A percentile compares a stretch with the other conserved stretches of the same genome.
Evolutionary conservation across 345 rosid genomes (phyloP).

Genomic region (Ricinus communis): DNA sequence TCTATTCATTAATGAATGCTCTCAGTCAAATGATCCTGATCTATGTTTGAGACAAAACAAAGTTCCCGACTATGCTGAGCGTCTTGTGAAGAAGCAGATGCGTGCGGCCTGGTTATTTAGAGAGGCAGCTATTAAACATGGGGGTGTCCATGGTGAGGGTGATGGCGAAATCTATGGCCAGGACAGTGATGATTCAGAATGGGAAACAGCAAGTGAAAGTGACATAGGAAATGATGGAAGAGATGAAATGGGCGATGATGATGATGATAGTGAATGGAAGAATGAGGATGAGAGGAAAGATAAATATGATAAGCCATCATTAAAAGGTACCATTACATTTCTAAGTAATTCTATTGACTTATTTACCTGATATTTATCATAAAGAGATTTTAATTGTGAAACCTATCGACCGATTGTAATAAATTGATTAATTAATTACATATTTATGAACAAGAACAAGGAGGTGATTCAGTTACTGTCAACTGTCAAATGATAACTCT

Average conservation of each 20-base stretch:
- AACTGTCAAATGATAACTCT: not conserved
- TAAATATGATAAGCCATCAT: slow-evolving; percentile 25
- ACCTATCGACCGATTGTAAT: not conserved
- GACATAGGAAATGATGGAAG: slow-evolving; percentile 87
- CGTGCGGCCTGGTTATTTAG: slow-evolving; percentile 96
- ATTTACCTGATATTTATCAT: not conserved
- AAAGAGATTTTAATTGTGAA: not conserved
- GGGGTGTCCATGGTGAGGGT: slow-evolving; percentile 76
- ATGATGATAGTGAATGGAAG: slow-evolving; percentile 66
- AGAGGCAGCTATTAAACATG: slow-evolving; percentile 90
- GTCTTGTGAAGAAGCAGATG: slow-evolving; percentile 97
- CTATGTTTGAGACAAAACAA: slow-evolving; percentile 85
- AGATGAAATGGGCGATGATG: slow-evolving; percentile 70
- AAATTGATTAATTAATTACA: not conserved
- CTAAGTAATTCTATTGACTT: not conserved
- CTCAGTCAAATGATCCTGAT: slow-evolving; percentile 95
- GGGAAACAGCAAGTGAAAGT: slow-evolving; percentile 98
- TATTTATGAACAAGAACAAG: not conserved
- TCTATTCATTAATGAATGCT: slow-evolving; percentile 93
- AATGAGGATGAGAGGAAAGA: slow-evolving; percentile 50
- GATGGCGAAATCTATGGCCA: slow-evolving; percentile 69
- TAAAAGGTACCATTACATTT: slow-evolving; percentile 25
- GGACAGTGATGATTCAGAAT: slow-evolving; percentile 84
- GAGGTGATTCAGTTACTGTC: not conserved
- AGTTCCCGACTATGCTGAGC: slow-evolving; percentile 98